phyloP scores from a whole-genome alignment of 1,284 basidiomycete species.

The Spongiforma sp. region DNA sequence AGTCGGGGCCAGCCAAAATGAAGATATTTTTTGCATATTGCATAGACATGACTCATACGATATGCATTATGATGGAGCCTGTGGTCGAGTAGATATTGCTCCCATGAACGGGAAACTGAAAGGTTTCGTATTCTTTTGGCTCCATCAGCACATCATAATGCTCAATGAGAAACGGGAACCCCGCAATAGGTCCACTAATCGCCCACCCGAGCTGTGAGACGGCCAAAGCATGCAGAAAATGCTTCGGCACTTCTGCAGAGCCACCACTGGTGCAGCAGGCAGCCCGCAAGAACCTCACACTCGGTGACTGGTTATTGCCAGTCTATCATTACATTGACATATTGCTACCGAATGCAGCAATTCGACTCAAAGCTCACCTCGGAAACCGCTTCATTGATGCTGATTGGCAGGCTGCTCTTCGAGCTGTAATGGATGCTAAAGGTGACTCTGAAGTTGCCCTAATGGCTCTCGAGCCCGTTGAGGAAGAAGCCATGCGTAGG shows the following conservation, averaged over 20 bases:
- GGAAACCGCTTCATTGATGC: too few relatives aligned
- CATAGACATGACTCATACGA: background rate
- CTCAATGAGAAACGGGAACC: background rate
- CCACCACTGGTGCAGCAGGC: background rate
- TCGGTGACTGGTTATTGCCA: background rate
- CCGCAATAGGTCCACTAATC: background rate
- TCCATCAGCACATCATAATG: background rate
- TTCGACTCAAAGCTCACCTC: too few relatives aligned
- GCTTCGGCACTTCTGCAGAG: background rate
- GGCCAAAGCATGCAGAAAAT: background rate
- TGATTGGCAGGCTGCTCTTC: too few relatives aligned
- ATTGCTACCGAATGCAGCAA: too few relatives aligned
- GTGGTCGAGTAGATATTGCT: background rate
- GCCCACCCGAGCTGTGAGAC: background rate
- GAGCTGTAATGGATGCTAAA: too few relatives aligned
- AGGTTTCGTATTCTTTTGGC: background rate
- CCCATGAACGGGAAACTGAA: background rate
- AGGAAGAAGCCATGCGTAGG: too few relatives aligned
- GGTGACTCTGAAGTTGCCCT: too few relatives aligned
- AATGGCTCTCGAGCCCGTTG: too few relatives aligned
- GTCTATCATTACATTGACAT: background rate
- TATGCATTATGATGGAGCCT: conserved; percentile 1
- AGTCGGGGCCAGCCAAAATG: background rate
- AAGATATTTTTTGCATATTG: background rate
- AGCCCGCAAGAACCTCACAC: background rate